Evolutionary conservation across 257 asterid genomes (phyloP).

Genomic region (Nicotiana noctiflora): DNA sequence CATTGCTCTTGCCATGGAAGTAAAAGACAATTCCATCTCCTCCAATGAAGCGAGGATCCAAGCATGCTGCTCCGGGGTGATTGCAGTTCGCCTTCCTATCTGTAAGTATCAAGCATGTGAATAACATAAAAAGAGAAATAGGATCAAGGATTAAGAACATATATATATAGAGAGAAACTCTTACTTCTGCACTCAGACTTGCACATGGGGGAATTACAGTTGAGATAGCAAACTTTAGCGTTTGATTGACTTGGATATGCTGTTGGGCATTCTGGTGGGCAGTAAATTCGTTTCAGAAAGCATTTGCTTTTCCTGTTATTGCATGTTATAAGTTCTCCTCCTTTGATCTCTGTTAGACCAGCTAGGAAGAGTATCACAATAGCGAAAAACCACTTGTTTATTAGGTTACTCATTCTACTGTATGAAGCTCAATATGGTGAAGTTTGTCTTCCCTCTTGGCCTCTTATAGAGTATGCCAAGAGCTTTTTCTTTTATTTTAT

Average conservation of each 20-base stretch:
- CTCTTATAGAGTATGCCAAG: background rate
- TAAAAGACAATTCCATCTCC: constrained; percentile 62
- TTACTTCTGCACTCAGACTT: constrained; percentile 45
- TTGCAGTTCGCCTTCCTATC: constrained; percentile 51
- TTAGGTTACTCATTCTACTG: constrained; percentile 13
- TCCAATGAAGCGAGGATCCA: constrained; percentile 65
- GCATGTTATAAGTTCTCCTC: constrained; percentile 19
- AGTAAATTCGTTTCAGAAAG: constrained; percentile 19
- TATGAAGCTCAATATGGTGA: constrained; percentile 9
- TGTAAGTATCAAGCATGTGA: constrained; percentile 3
- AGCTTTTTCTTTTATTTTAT: background rate
- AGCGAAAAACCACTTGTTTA: constrained; percentile 2
- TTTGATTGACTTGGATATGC: constrained; percentile 17
- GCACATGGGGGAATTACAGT: constrained; percentile 54
- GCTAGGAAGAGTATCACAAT: constrained; percentile 12
- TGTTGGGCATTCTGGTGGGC: constrained; percentile 48
- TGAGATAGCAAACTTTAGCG: constrained; percentile 48
- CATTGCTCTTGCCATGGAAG: constrained; percentile 48
- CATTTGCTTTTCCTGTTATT: constrained; percentile 19
- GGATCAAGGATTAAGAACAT: background rate
- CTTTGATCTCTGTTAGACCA: background rate
- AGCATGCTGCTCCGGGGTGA: constrained; percentile 60
- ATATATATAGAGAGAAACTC: background rate
- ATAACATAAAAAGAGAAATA: background rate
- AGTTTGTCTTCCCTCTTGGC: background rate